Evolutionary conservation across 2,329 filamentous ascomycete genomes (phyloP).

Genomic region (Triangularia verruculosa): DNA sequence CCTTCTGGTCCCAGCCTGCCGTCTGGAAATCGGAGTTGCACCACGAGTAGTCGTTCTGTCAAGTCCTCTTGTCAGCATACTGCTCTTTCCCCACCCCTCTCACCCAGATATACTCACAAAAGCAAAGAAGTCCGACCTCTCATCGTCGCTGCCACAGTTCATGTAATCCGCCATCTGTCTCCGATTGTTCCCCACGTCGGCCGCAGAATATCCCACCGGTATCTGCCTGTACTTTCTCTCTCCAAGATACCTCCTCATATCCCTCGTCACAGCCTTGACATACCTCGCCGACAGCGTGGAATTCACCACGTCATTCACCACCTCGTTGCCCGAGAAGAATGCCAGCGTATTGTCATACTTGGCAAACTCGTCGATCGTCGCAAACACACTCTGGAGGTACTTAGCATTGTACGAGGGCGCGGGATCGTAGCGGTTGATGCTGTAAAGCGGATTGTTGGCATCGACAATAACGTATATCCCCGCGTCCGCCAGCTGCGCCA

Average conservation of each 20-base stretch:
- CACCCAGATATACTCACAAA: constrained; percentile 46
- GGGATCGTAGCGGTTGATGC: constrained; percentile 75
- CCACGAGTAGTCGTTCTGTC: constrained; percentile 79
- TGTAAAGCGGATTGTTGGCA: constrained; percentile 87
- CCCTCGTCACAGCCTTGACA: constrained; percentile 75
- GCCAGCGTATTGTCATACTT: constrained; percentile 84
- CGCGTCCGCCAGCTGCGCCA: constrained; percentile 74
- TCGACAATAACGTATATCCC: constrained; percentile 92
- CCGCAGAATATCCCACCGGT: constrained; percentile 73
- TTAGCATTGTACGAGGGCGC: constrained; percentile 76
- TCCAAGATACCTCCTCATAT: constrained; percentile 69
- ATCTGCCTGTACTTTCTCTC: constrained; percentile 60
- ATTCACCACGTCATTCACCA: constrained; percentile 64
- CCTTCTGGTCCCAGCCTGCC: constrained; percentile 85
- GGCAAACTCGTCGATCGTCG: constrained; percentile 80
- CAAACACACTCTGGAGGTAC: constrained; percentile 82
- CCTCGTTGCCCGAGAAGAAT: constrained; percentile 81
- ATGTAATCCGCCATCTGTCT: constrained; percentile 86
- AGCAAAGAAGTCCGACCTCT: constrained; percentile 83
- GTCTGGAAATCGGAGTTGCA: constrained; percentile 67
- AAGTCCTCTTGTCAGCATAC: neutral
- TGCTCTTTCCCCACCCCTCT: neutral
- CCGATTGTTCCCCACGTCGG: constrained; percentile 82
- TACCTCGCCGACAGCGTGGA: constrained; percentile 67
- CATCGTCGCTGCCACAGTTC: constrained; percentile 84